These are phyloP conservation scores for Ogataea salicorniae DNA, from an alignment of 805 yeast species.

Conservation along the genomic window DNA sequence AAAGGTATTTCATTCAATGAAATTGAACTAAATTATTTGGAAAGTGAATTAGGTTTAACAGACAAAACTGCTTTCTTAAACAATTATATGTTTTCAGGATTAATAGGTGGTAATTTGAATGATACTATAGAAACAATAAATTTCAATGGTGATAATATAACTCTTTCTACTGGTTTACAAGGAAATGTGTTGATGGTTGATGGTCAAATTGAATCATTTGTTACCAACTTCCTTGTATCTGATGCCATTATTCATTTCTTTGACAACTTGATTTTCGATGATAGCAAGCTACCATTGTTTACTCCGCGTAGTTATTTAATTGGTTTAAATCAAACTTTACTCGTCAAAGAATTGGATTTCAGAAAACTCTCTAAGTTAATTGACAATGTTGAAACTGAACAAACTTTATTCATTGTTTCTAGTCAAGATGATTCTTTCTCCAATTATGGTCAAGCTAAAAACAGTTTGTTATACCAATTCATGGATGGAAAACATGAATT, in stretches of 20 bases:
- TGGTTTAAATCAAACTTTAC: conserved; percentile 53
- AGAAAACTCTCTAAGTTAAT: conserved; percentile 53
- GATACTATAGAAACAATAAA: conserved; percentile 15
- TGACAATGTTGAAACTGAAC: conserved; percentile 44
- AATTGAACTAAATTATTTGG: conserved; percentile 43
- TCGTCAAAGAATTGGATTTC: conserved; percentile 66
- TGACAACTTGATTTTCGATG: conserved; percentile 25
- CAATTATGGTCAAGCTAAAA: conserved; percentile 19
- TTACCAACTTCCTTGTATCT: conserved; percentile 38
- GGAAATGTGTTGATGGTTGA: conserved; percentile 37
- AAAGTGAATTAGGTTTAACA: conserved; percentile 23
- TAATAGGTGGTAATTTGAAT: conserved; percentile 39
- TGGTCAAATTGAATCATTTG: conserved; percentile 27
- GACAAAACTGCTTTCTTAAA: conserved; percentile 27
- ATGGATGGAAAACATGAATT: conserved; percentile 39
- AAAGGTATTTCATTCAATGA: conserved; percentile 31
- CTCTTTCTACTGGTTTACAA: conserved; percentile 15
- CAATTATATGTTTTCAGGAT: conserved; percentile 35
- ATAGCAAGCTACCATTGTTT: conserved; percentile 28
- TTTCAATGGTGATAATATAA: conserved; percentile 24
- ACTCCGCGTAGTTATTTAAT: conserved; percentile 54
- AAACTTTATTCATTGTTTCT: conserved; percentile 57
- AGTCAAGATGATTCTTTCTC: conserved; percentile 33
- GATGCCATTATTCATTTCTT: conserved; percentile 50
- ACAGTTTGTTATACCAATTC: conserved; percentile 60